Evolutionary conservation across 106 monocot species (phyloP).

Genomic region (Vanilla planifolia): DNA sequence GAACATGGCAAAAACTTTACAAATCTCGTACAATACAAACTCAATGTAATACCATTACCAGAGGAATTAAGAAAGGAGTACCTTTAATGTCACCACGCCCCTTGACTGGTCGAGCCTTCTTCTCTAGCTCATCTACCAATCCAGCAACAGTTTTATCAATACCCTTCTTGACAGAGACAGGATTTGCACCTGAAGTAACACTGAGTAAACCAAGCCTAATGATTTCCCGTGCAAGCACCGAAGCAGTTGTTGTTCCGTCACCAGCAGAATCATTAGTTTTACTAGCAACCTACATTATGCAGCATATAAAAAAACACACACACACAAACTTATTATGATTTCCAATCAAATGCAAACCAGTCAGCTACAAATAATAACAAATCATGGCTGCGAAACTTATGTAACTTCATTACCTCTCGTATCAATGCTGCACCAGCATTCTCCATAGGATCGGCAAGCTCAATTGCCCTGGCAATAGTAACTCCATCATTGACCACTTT

Average conservation of each 20-base stretch:
- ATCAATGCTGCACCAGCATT: conserved; percentile 86
- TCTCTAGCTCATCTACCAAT: conserved; percentile 59
- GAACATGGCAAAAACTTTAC: too few species aligned
- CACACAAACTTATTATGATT: not conserved
- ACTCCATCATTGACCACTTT: conserved; percentile 93
- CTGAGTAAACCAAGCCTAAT: conserved; percentile 62
- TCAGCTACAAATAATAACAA: not conserved
- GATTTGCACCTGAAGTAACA: conserved; percentile 80
- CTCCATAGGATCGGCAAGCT: conserved; percentile 80
- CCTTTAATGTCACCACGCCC: conserved; percentile 74
- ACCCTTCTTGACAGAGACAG: conserved; percentile 72
- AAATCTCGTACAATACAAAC: conserved; percentile 21
- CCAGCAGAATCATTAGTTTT: conserved; percentile 83
- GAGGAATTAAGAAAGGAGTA: conserved; percentile 4
- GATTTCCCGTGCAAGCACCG: conserved; percentile 73
- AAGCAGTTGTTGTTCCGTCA: conserved; percentile 75
- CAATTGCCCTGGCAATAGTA: conserved; percentile 82
- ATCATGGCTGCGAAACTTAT: not conserved
- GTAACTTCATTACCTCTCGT: conserved; percentile 36
- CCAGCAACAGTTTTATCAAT: conserved; percentile 67
- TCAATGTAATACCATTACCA: conserved; percentile 14
- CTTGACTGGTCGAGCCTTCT: conserved; percentile 53
- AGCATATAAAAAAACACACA: not conserved
- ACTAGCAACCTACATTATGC: conserved; percentile 49
- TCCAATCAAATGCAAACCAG: not conserved